Conservation (phyloP, 306 rosid genomes). For the Phaseolus lunatus region DNA sequence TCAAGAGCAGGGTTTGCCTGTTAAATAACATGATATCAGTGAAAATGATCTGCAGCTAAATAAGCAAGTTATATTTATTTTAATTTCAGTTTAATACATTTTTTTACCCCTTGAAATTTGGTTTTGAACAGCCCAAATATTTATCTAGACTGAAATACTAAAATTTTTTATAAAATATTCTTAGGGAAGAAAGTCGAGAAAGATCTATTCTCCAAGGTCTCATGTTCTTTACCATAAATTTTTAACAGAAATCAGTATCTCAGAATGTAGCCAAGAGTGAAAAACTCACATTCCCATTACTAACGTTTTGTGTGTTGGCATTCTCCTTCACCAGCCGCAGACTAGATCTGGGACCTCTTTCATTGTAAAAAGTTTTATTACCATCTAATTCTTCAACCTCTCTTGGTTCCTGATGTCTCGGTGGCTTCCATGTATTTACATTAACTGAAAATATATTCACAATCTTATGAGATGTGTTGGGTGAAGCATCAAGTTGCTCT, state of each 20-base stretch:
- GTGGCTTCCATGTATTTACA: constrained; percentile 80
- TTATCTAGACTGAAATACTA: not conserved
- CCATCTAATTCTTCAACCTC: constrained; percentile 59
- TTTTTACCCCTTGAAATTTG: not conserved
- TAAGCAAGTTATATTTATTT: not conserved
- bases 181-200: constrained; percentile 11
- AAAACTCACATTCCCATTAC: constrained; percentile 73
- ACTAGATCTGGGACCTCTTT: constrained; percentile 53
- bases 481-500: constrained; percentile 57
- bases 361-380: constrained; percentile 50
- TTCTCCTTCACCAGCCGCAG: constrained; percentile 55
- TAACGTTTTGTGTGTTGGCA: constrained; percentile 47
- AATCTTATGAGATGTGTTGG: constrained; percentile 63
- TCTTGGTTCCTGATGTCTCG: constrained; percentile 65
- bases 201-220: constrained; percentile 12
- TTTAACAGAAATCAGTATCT: constrained; percentile 14
- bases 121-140: not conserved
- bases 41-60: not conserved
- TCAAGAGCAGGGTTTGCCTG: constrained; percentile 63
- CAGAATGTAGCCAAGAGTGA: constrained; percentile 19
- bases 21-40: constrained; percentile 40
- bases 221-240: constrained; percentile 4
- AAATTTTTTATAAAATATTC: not conserved
- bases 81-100: constrained; percentile 1
- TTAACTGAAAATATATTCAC: constrained; percentile 65